Evolutionary conservation across 2,329 filamentous ascomycete genomes (phyloP), one percentile per base, ranked within the genome.

Genomic region (Endocalyx cinctus): DNA sequence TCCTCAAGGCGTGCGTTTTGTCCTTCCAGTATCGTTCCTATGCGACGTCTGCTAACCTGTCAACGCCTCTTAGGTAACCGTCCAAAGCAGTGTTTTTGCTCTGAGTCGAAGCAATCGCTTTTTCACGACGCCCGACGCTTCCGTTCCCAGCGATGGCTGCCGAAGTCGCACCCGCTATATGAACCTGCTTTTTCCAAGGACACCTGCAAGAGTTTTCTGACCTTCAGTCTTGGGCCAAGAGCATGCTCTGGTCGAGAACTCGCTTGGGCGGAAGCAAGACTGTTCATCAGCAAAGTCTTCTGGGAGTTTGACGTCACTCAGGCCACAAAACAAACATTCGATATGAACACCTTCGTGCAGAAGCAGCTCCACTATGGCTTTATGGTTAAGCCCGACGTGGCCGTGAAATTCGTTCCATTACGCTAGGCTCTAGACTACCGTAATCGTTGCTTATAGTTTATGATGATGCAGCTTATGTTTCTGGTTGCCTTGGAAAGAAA

Each of bases 1-100:
- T 8, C 41, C 48, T 5, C 43, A 47, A 32, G 48, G 47, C 8
- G 47, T 50, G 39, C 35, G 45, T 27, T 7, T 26, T 17, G 10
- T 3, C 11, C 38, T 27, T 25, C 33, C 13, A 13, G n/a, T n/a
- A n/a, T n/a, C 12, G 11, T 31, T 17, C 6, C 6, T 31, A 10
- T 29, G 6, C 8, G 16, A 17, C 27, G 10, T 10, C 18, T 10
- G 5, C 17, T 7, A n/a, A 22, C 14, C 14, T 13, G n/a, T n/a
- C 11, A n/a, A 19, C 15, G 10, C 10, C 20, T 6, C 7, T 23
- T 10, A 23, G 29, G 28, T 30, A 10, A 16, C 17, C 17, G 28
- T 30, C 16, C 28, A 30, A 18, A 30, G 12, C 20, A 23, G 10
- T 10, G 28, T 17, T 17, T 14, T 17, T 18, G 17, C 28, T 11